These are phyloP conservation scores for Calendula officinalis DNA, from an alignment of 129 eudicot genomes.

Conservation along the genomic window DNA sequence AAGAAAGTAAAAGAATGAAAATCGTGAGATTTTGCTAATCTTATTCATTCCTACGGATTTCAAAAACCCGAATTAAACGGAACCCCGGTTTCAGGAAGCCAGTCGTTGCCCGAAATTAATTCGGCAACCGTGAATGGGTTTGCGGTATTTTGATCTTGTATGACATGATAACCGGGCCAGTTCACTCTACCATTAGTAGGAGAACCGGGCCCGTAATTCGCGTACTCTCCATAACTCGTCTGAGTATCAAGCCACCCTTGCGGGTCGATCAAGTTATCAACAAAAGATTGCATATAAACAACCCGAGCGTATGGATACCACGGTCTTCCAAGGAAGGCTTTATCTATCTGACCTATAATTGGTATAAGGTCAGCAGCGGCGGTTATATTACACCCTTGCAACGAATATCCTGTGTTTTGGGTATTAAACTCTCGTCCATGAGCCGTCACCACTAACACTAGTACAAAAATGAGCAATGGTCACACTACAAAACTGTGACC, in stretches of 20 bases:
- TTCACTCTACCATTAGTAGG: constrained; percentile 35
- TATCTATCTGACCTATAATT: constrained; percentile 1
- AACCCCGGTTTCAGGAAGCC: constrained; percentile 44
- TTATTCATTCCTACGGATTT: background rate
- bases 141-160: constrained; percentile 16
- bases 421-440: constrained; percentile 15
- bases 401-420: constrained; percentile 19
- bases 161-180: constrained; percentile 34
- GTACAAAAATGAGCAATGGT: too few relatives aligned
- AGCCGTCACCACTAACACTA: constrained; percentile 28
- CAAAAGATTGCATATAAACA: constrained; percentile 28
- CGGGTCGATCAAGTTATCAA: constrained; percentile 33
- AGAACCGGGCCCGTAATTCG: constrained; percentile 44
- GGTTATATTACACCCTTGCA: constrained; percentile 27
- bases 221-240: constrained; percentile 35
- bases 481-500: too few relatives aligned
- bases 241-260: constrained; percentile 34
- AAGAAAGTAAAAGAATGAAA: background rate
- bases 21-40: constrained; percentile 1
- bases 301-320: constrained; percentile 16
- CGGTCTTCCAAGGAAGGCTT: constrained; percentile 32
- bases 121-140: constrained; percentile 18
- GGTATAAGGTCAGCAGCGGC: constrained; percentile 28
- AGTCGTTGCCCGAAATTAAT: constrained; percentile 31
- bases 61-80: constrained; percentile 30